Conservation (phyloP, 306 rosid species). For the Gynostemma pentaphyllum region DNA sequence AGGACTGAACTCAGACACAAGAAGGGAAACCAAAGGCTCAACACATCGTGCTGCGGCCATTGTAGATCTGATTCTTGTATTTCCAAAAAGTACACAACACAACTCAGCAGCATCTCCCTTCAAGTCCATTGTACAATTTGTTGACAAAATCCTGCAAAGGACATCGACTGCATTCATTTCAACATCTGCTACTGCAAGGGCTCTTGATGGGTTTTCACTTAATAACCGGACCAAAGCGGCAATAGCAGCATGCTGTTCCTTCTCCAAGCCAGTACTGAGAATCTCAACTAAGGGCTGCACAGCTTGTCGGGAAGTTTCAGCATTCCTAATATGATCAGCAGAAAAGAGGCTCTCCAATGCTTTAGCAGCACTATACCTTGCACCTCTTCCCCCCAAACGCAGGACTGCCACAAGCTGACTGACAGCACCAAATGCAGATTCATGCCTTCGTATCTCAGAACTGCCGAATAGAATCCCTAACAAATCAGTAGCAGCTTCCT, state of each 20-base stretch:
- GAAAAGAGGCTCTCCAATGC: slow-evolving; percentile 97
- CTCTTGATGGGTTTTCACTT: slow-evolving; percentile 94
- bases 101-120: slow-evolving; percentile 96
- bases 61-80: slow-evolving; percentile 92
- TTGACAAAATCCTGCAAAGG: slow-evolving; percentile 89
- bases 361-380: slow-evolving; percentile 92
- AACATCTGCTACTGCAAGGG: slow-evolving; percentile 94
- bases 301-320: slow-evolving; percentile 88
- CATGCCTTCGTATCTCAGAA: slow-evolving; percentile 88
- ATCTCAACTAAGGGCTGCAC: slow-evolving; percentile 98
- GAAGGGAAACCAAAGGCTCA: slow-evolving; percentile 95
- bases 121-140: slow-evolving; percentile 78
- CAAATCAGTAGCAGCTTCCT: slow-evolving; percentile 95
- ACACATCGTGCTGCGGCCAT: slow-evolving; percentile 88
- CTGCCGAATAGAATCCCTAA: slow-evolving; percentile 89
- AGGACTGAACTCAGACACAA: slow-evolving; percentile 67
- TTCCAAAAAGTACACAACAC: slow-evolving; percentile 89
- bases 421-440: slow-evolving; percentile 89
- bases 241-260: slow-evolving; percentile 96
- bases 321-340: slow-evolving; percentile 92
- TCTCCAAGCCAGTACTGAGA: slow-evolving; percentile 88
- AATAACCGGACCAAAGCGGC: slow-evolving; percentile 88
- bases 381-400: slow-evolving; percentile 91
- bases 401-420: slow-evolving; percentile 97
- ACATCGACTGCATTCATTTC: slow-evolving; percentile 99